Evolutionary conservation across 148 eudicot genomes (phyloP).

Genomic region (Heliosperma pusillum): DNA sequence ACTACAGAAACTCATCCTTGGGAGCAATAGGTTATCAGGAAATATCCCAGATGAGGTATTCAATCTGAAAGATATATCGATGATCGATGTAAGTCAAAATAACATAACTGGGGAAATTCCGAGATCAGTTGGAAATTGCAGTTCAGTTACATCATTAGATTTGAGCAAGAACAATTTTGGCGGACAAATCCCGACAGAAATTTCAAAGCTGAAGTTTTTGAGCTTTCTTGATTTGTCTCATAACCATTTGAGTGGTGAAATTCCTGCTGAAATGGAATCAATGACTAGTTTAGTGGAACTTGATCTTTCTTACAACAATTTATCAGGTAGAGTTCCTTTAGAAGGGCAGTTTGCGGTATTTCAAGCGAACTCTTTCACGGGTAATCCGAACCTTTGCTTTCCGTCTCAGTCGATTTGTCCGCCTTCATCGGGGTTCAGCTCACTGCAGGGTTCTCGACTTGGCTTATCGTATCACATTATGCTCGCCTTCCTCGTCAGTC

Average conservation of each 20-base stretch:
- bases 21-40: slow-evolving; percentile 38
- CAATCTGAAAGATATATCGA: slow-evolving; percentile 27
- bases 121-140: slow-evolving; percentile 27
- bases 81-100: slow-evolving; percentile 39
- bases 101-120: slow-evolving; percentile 47
- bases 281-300: slow-evolving; percentile 43
- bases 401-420: slow-evolving; percentile 18
- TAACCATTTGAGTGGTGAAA: slow-evolving; percentile 39
- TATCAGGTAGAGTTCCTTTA: slow-evolving; percentile 40
- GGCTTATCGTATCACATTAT: slow-evolving; percentile 3
- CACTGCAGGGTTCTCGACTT: slow-evolving; percentile 8
- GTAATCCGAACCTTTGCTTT: slow-evolving; percentile 44
- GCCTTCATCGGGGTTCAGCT: slow-evolving; percentile 6
- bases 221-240: slow-evolving; percentile 43
- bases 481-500: neutral
- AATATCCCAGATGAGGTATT: slow-evolving; percentile 41
- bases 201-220: slow-evolving; percentile 28
- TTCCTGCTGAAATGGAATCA: slow-evolving; percentile 39
- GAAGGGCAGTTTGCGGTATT: slow-evolving; percentile 35
- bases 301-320: slow-evolving; percentile 52
- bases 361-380: slow-evolving; percentile 24
- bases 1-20: slow-evolving; percentile 29
- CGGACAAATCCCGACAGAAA: slow-evolving; percentile 37
- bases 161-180: slow-evolving; percentile 44
- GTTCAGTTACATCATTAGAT: slow-evolving; percentile 36